phyloP scores from a whole-genome alignment of 805 yeast genomes.

The Candida railenensis region DNA sequence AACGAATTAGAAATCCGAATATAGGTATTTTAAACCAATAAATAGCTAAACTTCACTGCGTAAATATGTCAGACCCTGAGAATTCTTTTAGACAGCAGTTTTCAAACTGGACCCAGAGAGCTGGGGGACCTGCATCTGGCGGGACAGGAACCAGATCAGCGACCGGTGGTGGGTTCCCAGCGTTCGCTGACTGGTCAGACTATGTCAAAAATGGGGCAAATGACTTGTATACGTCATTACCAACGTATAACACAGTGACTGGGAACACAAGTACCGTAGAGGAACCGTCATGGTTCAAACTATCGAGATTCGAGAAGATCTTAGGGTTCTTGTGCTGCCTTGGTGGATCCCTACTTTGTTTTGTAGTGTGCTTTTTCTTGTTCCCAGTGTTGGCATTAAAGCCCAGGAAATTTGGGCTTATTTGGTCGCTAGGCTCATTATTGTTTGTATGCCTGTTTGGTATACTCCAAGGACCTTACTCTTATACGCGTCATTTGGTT shows the following conservation, averaged over 20 bases:
- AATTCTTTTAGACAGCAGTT: conserved; percentile 34
- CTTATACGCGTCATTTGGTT: conserved; percentile 69
- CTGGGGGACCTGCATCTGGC: neutral
- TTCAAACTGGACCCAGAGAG: conserved; percentile 26
- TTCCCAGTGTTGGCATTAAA: conserved; percentile 87
- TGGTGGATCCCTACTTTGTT: conserved; percentile 75
- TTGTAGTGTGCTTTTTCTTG: conserved; percentile 74
- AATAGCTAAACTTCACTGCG: no score
- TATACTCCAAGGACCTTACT: conserved; percentile 87
- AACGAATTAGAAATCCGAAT: no score
- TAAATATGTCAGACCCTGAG: conserved; percentile 29
- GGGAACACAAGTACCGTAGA: conserved; percentile 39
- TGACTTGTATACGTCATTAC: conserved; percentile 64
- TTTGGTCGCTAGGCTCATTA: conserved; percentile 91
- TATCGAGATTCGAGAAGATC: conserved; percentile 78
- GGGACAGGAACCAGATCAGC: conserved; percentile 4
- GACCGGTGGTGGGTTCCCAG: conserved; percentile 19
- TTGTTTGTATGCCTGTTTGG: conserved; percentile 89
- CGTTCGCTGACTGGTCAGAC: conserved; percentile 42
- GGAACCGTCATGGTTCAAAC: conserved; percentile 76
- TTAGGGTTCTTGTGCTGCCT: conserved; percentile 76
- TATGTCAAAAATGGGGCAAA: conserved; percentile 44
- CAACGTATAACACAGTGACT: conserved; percentile 48
- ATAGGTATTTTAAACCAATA: no score
- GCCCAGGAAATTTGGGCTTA: conserved; percentile 86